Evolutionary conservation across 768 basidiomycete species (phyloP).

Genomic region (Amanita rubescens): DNA sequence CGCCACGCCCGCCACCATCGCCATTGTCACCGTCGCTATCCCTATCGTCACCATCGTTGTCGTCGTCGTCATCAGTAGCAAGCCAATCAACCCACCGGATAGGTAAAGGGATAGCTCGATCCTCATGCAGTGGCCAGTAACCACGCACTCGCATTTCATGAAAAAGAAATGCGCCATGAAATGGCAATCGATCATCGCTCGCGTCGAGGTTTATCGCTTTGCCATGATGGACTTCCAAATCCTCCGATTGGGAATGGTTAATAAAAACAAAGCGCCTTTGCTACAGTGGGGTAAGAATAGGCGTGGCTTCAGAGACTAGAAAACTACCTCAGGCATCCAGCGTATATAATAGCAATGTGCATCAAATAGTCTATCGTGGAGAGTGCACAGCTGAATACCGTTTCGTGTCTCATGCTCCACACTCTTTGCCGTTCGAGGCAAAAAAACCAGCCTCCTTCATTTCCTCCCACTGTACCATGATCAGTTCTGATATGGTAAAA

Average conservation of each 20-base stretch:
- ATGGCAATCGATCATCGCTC: constrained; percentile 6
- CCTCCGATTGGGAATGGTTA: constrained; percentile 8
- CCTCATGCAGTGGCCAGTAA: constrained; percentile 7
- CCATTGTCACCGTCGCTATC: background rate
- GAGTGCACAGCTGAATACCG: constrained; percentile 9
- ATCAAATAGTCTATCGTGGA: constrained; percentile 8
- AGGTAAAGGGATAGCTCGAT: constrained; percentile 10
- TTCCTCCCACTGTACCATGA: constrained; percentile 10
- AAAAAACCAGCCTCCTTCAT: constrained; percentile 7
- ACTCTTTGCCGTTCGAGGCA: constrained; percentile 6
- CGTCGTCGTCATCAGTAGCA: background rate
- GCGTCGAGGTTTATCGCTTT: constrained; percentile 4
- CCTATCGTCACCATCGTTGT: background rate
- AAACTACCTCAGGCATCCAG: constrained; percentile 10
- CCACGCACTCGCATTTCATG: constrained; percentile 15
- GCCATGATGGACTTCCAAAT: constrained; percentile 10
- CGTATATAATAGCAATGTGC: constrained; percentile 10
- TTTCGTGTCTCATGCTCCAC: constrained; percentile 11
- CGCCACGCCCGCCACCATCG: background rate
- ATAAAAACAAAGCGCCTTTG: constrained; percentile 10
- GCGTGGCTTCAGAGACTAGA: background rate
- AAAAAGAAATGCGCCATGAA: constrained; percentile 11
- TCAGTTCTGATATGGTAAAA: constrained; percentile 11
- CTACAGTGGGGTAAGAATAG: constrained; percentile 5
- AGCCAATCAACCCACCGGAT: constrained; percentile 9